Conservation (phyloP, 495 filamentous ascomycete genomes). For the Aspergillus sclerotiicarbonarius region DNA sequence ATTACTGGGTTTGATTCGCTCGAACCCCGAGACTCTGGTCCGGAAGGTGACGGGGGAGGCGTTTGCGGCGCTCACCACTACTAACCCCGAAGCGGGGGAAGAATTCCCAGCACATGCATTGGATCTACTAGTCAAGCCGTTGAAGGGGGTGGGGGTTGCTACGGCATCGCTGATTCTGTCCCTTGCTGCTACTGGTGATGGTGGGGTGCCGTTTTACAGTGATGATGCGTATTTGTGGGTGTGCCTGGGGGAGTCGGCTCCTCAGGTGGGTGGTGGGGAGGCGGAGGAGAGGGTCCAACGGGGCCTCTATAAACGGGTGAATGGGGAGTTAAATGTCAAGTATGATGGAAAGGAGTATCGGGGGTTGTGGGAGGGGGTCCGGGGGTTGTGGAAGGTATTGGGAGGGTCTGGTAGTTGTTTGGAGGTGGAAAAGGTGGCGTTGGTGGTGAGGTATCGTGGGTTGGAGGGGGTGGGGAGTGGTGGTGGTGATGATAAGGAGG, state of each 20-base stretch:
- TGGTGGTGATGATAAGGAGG: no score
- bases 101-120: conserved; percentile 46
- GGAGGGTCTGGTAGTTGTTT: conserved; percentile 39
- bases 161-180: conserved; percentile 71
- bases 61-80: conserved; percentile 29
- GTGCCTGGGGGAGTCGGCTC: conserved; percentile 27
- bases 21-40: conserved; percentile 50
- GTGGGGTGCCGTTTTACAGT: conserved; percentile 65
- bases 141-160: conserved; percentile 70
- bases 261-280: neutral
- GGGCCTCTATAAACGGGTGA: conserved; percentile 35
- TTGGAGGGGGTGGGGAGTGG: conserved; percentile 14
- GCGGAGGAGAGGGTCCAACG: conserved; percentile 1
- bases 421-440: conserved; percentile 69
- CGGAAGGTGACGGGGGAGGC: conserved; percentile 47
- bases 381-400: conserved; percentile 46
- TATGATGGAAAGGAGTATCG: conserved; percentile 66
- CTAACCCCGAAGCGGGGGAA: neutral
- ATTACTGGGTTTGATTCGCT: conserved; percentile 61
- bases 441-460: conserved; percentile 46
- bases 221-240: conserved; percentile 74
- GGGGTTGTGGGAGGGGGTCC: conserved; percentile 45
- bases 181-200: conserved; percentile 44
- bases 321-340: conserved; percentile 53
- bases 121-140: conserved; percentile 42